These are phyloP conservation scores for Copromyces sp. DNA, from an alignment of 495 filamentous ascomycete species.

Conservation along the genomic window DNA sequence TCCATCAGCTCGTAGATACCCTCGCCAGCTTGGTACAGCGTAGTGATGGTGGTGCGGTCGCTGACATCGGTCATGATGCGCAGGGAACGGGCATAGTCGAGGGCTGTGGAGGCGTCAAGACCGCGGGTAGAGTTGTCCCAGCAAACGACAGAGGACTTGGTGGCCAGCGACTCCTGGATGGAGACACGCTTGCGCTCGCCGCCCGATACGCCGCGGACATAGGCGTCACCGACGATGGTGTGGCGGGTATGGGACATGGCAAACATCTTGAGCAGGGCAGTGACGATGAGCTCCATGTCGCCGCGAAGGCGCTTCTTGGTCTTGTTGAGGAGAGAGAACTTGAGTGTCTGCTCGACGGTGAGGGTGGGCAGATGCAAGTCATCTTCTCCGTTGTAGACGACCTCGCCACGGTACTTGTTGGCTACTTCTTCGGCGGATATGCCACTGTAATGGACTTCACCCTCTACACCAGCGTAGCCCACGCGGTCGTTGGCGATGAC, in stretches of 20 bases:
- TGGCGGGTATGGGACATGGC: conserved; percentile 68
- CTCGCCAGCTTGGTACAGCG: conserved; percentile 76
- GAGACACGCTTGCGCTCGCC: conserved; percentile 49
- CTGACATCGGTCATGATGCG: conserved; percentile 77
- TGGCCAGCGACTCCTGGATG: conserved; percentile 41
- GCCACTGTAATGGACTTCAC: conserved; percentile 67
- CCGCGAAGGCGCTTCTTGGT: conserved; percentile 61
- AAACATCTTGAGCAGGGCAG: conserved; percentile 65
- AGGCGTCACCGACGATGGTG: conserved; percentile 78
- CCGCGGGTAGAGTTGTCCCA: conserved; percentile 74
- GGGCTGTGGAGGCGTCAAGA: conserved; percentile 66
- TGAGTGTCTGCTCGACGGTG: conserved; percentile 69
- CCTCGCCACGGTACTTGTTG: conserved; percentile 65
- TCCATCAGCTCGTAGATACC: conserved; percentile 76
- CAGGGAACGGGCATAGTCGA: conserved; percentile 69
- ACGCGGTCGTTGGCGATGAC: conserved; percentile 62
- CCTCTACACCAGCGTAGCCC: conserved; percentile 54
- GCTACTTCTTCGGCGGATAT: conserved; percentile 60
- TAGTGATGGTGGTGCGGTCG: conserved; percentile 72
- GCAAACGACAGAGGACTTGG: conserved; percentile 39
- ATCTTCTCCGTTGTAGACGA: conserved; percentile 76
- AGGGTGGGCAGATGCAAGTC: conserved; percentile 70
- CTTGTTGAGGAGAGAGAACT: conserved; percentile 77
- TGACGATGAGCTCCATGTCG: conserved; percentile 58
- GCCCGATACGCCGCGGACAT: conserved; percentile 60